Evolutionary conservation across 192 early-diverging fungal species (phyloP), one percentile per base, ranked within the genome.

Genomic region (Coemansia sp.): DNA sequence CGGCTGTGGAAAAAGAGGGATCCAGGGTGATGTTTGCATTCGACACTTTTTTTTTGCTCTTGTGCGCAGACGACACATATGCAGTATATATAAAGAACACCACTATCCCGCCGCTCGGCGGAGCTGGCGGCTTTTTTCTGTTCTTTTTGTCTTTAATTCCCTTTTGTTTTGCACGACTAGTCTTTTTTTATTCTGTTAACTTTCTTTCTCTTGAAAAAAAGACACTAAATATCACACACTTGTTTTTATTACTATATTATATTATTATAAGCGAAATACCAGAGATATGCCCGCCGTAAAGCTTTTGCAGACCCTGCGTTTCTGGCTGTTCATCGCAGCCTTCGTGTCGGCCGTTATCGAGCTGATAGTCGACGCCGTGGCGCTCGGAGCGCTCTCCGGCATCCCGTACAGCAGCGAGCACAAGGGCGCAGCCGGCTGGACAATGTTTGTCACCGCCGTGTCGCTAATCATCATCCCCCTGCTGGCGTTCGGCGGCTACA

Each of bases 361-460:
- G 64, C 62, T 78, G 13, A 78, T 78, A 12, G 58, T 71, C 50
- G 68, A 67, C 13, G 68, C 68, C 21, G 60, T 78, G 1, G 58
- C 68, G 8, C 57, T 78, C 60, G 65, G 39, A 30, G 54, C 52
- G 22, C 56, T 77, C 42, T 55, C 59, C 47, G 12, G 12, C 48
- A 7, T 47, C 4, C 10, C 38, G 38, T 58, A 51, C 39, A 4
- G 39, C 3, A 9, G 50, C 5, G 39, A 30, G 17, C 34, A 52
- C 9, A 45, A 46, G 53, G 74, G 74, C 13, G 74, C 68, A 0
- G 64, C 74, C 1, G 68, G 67, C 11, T 78, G 63, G 54, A 78
- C 74, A 15, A 71, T 78, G 74, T 78, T 78, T 64, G 68, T 71
- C 12, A 67, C 69, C 2, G 37, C 71, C 14, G 41, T 58, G n/a